These are phyloP conservation scores for Penicillium riverlandense DNA, from an alignment of 495 filamentous ascomycete species.

Conservation along the genomic window DNA sequence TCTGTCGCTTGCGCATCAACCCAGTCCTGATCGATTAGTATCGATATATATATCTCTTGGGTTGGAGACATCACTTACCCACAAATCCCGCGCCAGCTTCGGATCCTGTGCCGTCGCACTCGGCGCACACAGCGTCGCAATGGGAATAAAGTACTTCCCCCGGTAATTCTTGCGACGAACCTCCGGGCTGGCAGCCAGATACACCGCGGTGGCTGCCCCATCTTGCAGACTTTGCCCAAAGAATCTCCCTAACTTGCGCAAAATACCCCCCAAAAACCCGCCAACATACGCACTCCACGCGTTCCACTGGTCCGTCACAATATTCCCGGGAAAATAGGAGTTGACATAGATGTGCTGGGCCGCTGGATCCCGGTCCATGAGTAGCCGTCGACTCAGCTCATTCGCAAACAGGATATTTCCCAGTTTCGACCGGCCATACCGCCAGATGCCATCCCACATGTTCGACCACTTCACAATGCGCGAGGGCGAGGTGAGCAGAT, in stretches of 20 bases:
- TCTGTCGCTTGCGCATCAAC: slow-evolving; percentile 11
- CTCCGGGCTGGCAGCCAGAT: slow-evolving; percentile 18
- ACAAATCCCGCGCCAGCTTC: slow-evolving; percentile 19
- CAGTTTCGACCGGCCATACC: slow-evolving; percentile 36
- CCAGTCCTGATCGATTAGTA: slow-evolving; percentile 7
- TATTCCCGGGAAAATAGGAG: slow-evolving; percentile 32
- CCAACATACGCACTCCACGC: slow-evolving; percentile 27
- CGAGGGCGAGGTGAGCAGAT: slow-evolving; percentile 16
- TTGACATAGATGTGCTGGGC: slow-evolving; percentile 28
- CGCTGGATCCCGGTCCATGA: slow-evolving; percentile 5
- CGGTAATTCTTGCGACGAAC: slow-evolving; percentile 9
- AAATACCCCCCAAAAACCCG: slow-evolving; percentile 2
- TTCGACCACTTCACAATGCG: slow-evolving; percentile 5
- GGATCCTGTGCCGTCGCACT: slow-evolving; percentile 16
- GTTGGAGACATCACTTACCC: slow-evolving; percentile 12
- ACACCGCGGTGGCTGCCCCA: slow-evolving; percentile 33
- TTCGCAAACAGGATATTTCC: slow-evolving; percentile 36
- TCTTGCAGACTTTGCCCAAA: slow-evolving; percentile 23
- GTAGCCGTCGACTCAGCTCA: slow-evolving; percentile 21
- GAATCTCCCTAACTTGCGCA: background rate
- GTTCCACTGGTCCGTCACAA: slow-evolving; percentile 28
- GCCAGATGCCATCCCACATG: slow-evolving; percentile 15
- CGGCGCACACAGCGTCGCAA: slow-evolving; percentile 16
- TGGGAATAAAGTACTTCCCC: slow-evolving; percentile 29
- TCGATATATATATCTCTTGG: background rate